Evolutionary conservation across 495 filamentous ascomycete species (phyloP), one percentile per base, ranked within the genome.

Genomic region (Penicillium nucicola): DNA sequence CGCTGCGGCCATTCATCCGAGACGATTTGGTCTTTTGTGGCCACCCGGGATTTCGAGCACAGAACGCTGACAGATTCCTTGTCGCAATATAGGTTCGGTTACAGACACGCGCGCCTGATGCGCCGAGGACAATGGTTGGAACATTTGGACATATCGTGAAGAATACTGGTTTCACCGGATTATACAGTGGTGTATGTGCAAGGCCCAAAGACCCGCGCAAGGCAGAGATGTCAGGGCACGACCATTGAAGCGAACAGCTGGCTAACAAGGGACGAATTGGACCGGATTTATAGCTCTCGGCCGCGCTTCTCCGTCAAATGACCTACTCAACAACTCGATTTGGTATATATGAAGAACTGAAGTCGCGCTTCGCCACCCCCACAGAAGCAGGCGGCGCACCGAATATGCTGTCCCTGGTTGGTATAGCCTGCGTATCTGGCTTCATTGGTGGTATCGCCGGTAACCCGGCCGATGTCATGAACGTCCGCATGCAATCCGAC

Each of bases 401-500:
- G 0, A 81, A 86, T 3, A 77, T 96, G 39, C 72, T 83, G 1
- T 77, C 83, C 15, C 82, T 98, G 1, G 74, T 97, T 55, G 85
- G 78, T 52, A 88, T 97, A 62, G 86, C 92, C 45, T 85, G 81
- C 11, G 75, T 80, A 15, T 95, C 93, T 2, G 93, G 93, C 39
- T 87, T 96, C 67, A 70, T 96, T 4, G 93, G 93, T 48, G 93
- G 93, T 19, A 65, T 96, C 7, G 87, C 88, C 10, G 93, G 93
- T 48, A 97, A 97, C 69, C 88, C 90, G 0, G 92, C 92, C 48
- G 93, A 98, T 64, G 88, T 98, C 10, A 78, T 97, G 49, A 98
- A 98, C 71, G 93, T 98, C 35, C 90, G 93, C 55, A 98, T 98
- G 93, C 93, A 98, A 69, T 86, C 92, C 73, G 93, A 97, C 66